Evolutionary conservation across 768 basidiomycete genomes (phyloP).

Genomic region (Candolleomyces efflorescens): DNA sequence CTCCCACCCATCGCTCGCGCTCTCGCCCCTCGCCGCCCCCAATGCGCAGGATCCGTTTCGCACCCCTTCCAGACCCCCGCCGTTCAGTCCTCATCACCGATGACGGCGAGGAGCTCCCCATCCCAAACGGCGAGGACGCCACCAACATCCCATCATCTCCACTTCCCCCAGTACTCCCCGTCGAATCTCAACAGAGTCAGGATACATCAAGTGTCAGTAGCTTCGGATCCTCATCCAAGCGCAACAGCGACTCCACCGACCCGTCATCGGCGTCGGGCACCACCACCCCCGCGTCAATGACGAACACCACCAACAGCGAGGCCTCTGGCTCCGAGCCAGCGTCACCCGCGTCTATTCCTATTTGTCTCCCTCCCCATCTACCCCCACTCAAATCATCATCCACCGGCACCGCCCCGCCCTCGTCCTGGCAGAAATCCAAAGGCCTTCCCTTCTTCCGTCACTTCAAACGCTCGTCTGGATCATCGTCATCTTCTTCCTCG

Average conservation of each 20-base stretch:
- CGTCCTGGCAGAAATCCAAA: conserved; percentile 24
- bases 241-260: conserved; percentile 20
- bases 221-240: conserved; percentile 20
- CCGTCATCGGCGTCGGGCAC: conserved; percentile 19
- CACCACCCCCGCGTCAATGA: conserved; percentile 15
- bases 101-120: conserved; percentile 37
- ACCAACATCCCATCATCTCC: conserved; percentile 21
- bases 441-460: conserved; percentile 21
- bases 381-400: background rate
- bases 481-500: conserved; percentile 21
- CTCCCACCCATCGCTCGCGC: background rate
- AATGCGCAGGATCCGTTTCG: conserved; percentile 59
- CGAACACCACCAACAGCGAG: conserved; percentile 19
- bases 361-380: conserved; percentile 6
- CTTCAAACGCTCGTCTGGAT: conserved; percentile 22
- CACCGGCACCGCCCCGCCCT: conserved; percentile 17
- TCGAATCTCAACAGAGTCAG: conserved; percentile 2
- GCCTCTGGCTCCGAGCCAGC: conserved; percentile 7
- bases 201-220: conserved; percentile 17
- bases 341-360: conserved; percentile 6
- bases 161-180: conserved; percentile 10
- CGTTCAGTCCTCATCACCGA: conserved; percentile 42
- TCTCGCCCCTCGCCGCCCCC: conserved; percentile 17
- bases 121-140: conserved; percentile 18
- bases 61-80: conserved; percentile 78